phyloP scores from a whole-genome alignment of 768 basidiomycete species.

The Mycena maculata region DNA sequence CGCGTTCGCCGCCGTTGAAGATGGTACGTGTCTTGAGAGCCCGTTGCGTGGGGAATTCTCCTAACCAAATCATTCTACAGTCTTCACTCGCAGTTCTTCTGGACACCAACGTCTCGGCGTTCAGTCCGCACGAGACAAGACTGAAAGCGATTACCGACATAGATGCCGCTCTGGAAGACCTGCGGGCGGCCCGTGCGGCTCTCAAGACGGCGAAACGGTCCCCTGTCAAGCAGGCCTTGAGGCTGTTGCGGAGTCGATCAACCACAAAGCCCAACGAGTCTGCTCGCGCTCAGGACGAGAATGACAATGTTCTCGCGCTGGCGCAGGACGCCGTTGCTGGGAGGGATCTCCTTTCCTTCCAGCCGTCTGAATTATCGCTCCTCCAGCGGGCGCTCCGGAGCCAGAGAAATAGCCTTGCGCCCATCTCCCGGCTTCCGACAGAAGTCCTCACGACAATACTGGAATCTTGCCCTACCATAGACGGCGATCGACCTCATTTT shows the following conservation, averaged over 20 bases:
- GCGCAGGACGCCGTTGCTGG: slow-evolving; percentile 5
- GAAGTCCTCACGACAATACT: slow-evolving; percentile 25
- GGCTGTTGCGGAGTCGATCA: slow-evolving; percentile 9
- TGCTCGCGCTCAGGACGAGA: not conserved
- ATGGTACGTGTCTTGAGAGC: no score
- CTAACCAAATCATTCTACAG: no score
- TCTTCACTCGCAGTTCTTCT: no score
- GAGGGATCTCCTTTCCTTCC: not conserved
- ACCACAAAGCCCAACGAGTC: not conserved
- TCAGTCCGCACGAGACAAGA: no score
- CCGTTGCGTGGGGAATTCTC: no score
- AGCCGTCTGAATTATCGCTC: not conserved
- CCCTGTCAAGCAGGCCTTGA: slow-evolving; percentile 20
- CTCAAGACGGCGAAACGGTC: not conserved
- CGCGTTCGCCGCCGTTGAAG: no score
- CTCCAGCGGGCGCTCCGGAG: slow-evolving; percentile 18
- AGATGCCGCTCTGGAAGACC: not conserved
- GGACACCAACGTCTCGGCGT: no score
- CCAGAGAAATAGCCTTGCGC: slow-evolving; percentile 19
- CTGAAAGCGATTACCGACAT: no score
- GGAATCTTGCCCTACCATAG: slow-evolving; percentile 3
- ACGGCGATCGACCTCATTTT: slow-evolving; percentile 10
- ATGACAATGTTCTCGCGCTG: not conserved
- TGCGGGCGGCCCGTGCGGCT: not conserved
- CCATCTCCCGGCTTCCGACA: slow-evolving; percentile 18